These are phyloP conservation scores for Scedosporium dehoogii DNA, from an alignment of 2,329 filamentous ascomycete genomes.

Conservation along the genomic window DNA sequence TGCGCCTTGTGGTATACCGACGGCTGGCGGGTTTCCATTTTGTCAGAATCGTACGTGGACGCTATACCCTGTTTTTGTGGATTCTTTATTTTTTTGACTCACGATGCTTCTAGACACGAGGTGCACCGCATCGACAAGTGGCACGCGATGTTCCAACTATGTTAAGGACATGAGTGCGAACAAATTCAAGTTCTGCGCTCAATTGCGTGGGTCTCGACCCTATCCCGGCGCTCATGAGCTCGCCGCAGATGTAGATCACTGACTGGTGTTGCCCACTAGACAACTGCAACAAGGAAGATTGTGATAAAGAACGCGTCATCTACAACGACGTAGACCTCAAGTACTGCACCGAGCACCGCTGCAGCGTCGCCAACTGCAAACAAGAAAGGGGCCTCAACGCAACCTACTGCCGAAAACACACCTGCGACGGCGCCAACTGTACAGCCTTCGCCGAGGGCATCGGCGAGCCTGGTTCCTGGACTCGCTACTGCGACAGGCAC, in stretches of 20 bases:
- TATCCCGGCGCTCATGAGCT: not conserved
- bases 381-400: not conserved
- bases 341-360: constrained; percentile 17
- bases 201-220: constrained; percentile 11
- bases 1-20: not conserved
- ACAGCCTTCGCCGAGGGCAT: constrained; percentile 10
- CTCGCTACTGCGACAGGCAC: constrained; percentile 16
- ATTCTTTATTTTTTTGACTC: not conserved
- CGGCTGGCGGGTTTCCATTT: not conserved
- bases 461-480: constrained; percentile 9
- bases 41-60: not conserved
- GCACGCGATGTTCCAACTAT: constrained; percentile 10
- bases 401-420: constrained; percentile 12
- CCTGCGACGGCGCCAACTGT: constrained; percentile 13
- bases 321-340: constrained; percentile 2
- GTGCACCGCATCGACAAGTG: constrained; percentile 7
- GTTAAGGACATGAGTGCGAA: constrained; percentile 14
- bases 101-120: constrained; percentile 9
- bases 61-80: not conserved
- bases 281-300: constrained; percentile 12
- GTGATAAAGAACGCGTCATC: constrained; percentile 6
- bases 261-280: constrained; percentile 9
- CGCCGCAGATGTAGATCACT: not conserved
- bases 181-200: constrained; percentile 13
- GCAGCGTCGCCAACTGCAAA: constrained; percentile 12